Base-by-base conservation (phyloP, 768 basidiomycete genomes). In the Amanita brunnescens region DNA sequence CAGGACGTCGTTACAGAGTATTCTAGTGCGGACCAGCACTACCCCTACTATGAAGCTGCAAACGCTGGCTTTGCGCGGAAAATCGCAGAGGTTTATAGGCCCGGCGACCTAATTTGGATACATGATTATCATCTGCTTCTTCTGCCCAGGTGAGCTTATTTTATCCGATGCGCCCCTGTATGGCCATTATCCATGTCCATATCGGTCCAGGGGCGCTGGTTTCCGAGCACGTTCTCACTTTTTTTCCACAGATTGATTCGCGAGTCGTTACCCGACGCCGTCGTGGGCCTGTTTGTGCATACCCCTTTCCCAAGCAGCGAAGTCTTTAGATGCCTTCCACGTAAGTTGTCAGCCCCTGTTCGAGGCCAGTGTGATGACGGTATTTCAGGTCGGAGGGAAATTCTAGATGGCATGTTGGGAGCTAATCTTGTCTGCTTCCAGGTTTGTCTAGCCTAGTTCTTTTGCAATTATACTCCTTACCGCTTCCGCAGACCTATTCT, bases 301-400 rank as follows among this genome's bases (percentile, higher is more conserved):
- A 97, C 95, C 1, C 94, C 95, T 10, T 98, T 97, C 84, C 95
- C 95, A 4, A 90, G 85, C 63, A 90, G 87, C 55, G 95, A 99
- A 62, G 87, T 97, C 57, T 99, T 98, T 76, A 76, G 94, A 50
- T 95, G 90, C 66, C 70, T 96, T 37, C 92, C 93, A 2, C 81
- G 91, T 88, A 58, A 66, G 85, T 79, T 18, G 49, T 49, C 30
- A 54, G 41, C 16, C 14, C 20, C 43, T 49, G 26, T 45, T 48
- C 40, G 39, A 21, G 5, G 43, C 40, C 30, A 5, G 35, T 29
- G 10, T 40, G 18, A n/a, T 29, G 5, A 24, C 18, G 26, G 14
- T 9, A 46, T 20, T 30, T 13, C 53, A 81, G 84, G 84, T 44
- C 81, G 95, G 42, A 89, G 87, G 60, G 93, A 97, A 68, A 90